Evolutionary conservation across 345 rosid species (phyloP), one percentile per base, ranked within the genome.

Genomic region (Gossypium australe): DNA sequence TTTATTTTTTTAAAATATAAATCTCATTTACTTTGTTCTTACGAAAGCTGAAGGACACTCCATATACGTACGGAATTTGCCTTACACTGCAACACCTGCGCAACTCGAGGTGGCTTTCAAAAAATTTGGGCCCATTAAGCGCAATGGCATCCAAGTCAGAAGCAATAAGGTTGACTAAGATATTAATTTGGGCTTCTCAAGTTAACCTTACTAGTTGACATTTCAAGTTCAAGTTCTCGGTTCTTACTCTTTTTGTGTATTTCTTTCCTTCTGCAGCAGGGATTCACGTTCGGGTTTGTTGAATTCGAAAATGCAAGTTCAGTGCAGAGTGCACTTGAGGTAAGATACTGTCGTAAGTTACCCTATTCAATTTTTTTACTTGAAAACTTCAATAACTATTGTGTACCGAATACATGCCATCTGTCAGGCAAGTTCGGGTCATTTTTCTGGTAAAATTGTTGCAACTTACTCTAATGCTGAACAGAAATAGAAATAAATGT

Each of bases 81-180:
- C 98, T 27, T 79, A 69, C 78, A 82, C 76, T 62, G 94, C 97
- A 78, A 87, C 91, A 17, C 83, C 84, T 43, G 76, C 82, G 47
- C 93, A 90, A 68, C 94, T 94, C 70, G 79, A 84, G 69, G 91
- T 87, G 70, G 85, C 80, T 49, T 92, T 94, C 76, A 89, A 85
- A 82, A 84, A n/a, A 27, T 94, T 89, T 80, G 97, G 97, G 70
- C 88, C 97, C 51, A 86, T 94, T 63, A 94, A 86, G 80, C 77
- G 24, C n/a, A 78, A 80, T 48, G 97, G 97, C 67, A 84, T 92
- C 82, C 98, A 92, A 92, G 91, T 94, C 73, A 85, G 97, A 86
- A 86, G 90, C 82, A 67, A 81, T 77, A 88, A 84, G 97, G 97
- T 92, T 78, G 81, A 13, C 67, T 75, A 16, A 13, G 38, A 51